Evolutionary conservation across 164 flowering plant genomes (phyloP).

Genomic region (Amborella trichopoda): DNA sequence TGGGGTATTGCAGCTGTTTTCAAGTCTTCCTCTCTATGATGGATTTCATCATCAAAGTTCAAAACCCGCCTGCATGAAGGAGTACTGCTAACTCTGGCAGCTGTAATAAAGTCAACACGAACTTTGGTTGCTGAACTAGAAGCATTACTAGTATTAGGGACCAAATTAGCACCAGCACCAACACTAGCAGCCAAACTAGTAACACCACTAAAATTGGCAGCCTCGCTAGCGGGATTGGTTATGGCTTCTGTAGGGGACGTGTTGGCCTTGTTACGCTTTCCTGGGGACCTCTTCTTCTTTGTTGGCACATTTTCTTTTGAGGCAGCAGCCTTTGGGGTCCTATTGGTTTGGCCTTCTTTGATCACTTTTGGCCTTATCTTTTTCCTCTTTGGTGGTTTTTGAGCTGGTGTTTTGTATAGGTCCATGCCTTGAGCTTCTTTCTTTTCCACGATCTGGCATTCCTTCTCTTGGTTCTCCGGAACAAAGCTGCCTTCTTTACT

Average conservation of each 20-base stretch:
- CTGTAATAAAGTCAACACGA: no score
- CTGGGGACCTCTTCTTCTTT: slow-evolving; percentile 4
- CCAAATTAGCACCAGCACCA: no score
- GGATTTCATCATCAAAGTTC: slow-evolving; percentile 34
- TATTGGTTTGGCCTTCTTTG: slow-evolving; percentile 44
- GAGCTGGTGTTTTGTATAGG: slow-evolving; percentile 26
- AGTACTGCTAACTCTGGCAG: no score
- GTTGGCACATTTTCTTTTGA: slow-evolving; percentile 8
- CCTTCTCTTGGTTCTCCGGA: background rate
- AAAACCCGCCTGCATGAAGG: slow-evolving; percentile 43
- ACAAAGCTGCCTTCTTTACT: background rate
- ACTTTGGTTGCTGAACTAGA: no score
- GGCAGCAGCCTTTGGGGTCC: slow-evolving; percentile 23
- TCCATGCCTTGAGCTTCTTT: slow-evolving; percentile 15
- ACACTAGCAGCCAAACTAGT: slow-evolving; percentile 6
- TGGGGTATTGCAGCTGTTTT: background rate
- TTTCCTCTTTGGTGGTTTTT: slow-evolving; percentile 39
- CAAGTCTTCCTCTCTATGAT: slow-evolving; percentile 7
- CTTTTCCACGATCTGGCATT: slow-evolving; percentile 11
- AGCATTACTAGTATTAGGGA: no score
- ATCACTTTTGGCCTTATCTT: slow-evolving; percentile 77
- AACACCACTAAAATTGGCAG: slow-evolving; percentile 2
- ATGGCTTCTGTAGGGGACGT: slow-evolving; percentile 3
- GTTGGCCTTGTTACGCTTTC: slow-evolving; percentile 13
- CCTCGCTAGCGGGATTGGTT: slow-evolving; percentile 5